Conservation (phyloP, 2,329 filamentous ascomycete species). For the Aspergillus sp. region DNA sequence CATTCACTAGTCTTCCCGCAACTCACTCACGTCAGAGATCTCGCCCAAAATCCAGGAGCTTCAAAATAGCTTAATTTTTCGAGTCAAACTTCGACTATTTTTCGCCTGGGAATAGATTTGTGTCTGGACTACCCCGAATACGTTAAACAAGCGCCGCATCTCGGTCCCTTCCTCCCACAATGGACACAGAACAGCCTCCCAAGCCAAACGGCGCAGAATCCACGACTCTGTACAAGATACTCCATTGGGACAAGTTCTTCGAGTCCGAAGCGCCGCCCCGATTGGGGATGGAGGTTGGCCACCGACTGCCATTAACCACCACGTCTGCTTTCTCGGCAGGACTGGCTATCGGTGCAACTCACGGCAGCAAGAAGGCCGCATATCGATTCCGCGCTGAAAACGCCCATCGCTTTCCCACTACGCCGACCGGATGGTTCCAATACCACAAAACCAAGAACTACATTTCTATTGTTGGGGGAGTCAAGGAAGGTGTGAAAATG, state of each 20-base stretch:
- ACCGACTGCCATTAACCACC: conserved; percentile 66
- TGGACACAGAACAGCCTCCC: conserved; percentile 15
- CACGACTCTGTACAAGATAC: conserved; percentile 25
- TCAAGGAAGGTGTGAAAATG: conserved; percentile 76
- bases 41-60: neutral
- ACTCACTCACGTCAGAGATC: neutral
- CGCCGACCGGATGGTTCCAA: conserved; percentile 89
- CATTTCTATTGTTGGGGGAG: conserved; percentile 72
- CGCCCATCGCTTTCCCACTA: conserved; percentile 84
- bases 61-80: neutral
- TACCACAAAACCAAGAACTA: conserved; percentile 99
- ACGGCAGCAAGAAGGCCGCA: conserved; percentile 71
- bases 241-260: conserved; percentile 40
- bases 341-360: conserved; percentile 66
- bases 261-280: conserved; percentile 41
- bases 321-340: conserved; percentile 67
- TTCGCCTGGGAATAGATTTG: neutral
- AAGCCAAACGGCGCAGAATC: conserved; percentile 9
- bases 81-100: neutral
- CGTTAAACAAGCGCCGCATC: neutral
- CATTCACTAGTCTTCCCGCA: neutral
- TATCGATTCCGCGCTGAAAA: conserved; percentile 93
- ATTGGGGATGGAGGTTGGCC: conserved; percentile 62
- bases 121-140: neutral
- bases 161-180: neutral